Evolutionary conservation across 371 early-diverging fungal genomes (phyloP), one percentile per base, ranked within the genome.

Genomic region (Polyrhizophydium stewartii): DNA sequence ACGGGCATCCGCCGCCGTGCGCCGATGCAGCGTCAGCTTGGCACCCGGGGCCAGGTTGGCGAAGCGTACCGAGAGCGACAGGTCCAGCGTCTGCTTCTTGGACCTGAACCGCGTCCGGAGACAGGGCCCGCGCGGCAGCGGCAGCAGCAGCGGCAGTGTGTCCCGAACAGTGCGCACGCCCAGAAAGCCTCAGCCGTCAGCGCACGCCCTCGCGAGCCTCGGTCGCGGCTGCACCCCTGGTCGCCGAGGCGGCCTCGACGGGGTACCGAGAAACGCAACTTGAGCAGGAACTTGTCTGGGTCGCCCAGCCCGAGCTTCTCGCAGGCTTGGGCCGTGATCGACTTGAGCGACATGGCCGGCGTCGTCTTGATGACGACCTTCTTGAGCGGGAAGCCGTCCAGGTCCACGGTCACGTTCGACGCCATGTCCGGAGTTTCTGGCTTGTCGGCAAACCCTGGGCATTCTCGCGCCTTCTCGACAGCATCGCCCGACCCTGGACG

Each of bases 1-100:
- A 31, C 33, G 19, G 35, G 21, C 12, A 60, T 53, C n/a, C n/a
- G n/a, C n/a, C 43, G 43, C 43, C n/a, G 43, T 16, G n/a, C 35
- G 35, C 35, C 13, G 3, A 13, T 16, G 16, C 31, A 87, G 65
- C 30, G 70, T 72, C 21, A 87, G 70, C 55, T 73, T 84, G 33
- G 84, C 87, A 22, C 84, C 84, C 25, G 76, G 65, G 1, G 86
- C 77, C 25, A 87, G 61, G 58, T 83, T 84, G 25, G 85, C 84
- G 61, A 87, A 78, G 13, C 87, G 78, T 1, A 87, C 70, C 0
- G 78, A 70, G 13, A 82, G 69, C 13, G 87, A 76, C 37, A 81
- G 68, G 59, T 85, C 81, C 28, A 87, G 70, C 17, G 47, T 51
- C 25, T 65, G 67, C 17, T 35, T 35, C 35, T 35, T 35, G 35